Evolutionary conservation across 2,329 filamentous ascomycete species (phyloP).

Genomic region (Biscogniauxia sp.): DNA sequence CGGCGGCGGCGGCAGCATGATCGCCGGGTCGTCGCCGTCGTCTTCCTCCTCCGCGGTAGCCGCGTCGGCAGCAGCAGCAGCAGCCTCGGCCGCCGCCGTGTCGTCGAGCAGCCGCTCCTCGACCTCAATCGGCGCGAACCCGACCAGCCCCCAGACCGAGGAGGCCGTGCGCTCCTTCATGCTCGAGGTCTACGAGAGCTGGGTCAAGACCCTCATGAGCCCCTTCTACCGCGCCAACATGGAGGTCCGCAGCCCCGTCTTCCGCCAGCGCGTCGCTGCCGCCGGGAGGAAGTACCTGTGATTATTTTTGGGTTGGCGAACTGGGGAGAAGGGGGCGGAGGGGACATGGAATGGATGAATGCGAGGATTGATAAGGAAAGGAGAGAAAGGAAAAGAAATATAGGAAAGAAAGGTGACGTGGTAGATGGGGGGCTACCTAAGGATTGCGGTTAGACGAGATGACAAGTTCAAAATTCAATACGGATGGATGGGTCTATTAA

Average conservation of each 20-base stretch:
- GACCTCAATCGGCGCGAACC: slow-evolving; percentile 78
- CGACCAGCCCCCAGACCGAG: slow-evolving; percentile 84
- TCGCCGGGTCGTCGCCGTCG: no score
- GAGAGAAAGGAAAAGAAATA: no score
- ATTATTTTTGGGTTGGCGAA: slow-evolving; percentile 18
- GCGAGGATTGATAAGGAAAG: no score
- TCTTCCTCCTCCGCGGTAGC: not conserved
- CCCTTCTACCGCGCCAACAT: slow-evolving; percentile 89
- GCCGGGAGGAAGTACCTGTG: slow-evolving; percentile 91
- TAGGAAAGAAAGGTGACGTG: no score
- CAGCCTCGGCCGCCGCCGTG: no score
- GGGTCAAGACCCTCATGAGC: slow-evolving; percentile 96
- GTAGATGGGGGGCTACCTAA: no score
- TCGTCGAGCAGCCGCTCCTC: slow-evolving; percentile 35
- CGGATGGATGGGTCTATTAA: no score
- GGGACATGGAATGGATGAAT: not conserved
- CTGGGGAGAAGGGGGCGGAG: not conserved
- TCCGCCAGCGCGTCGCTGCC: slow-evolving; percentile 75
- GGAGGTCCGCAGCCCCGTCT: slow-evolving; percentile 83
- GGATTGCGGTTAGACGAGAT: no score
- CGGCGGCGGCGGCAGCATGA: slow-evolving; percentile 1
- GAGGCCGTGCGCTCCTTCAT: slow-evolving; percentile 96
- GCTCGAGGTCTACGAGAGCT: slow-evolving; percentile 91
- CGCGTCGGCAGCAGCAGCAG: slow-evolving; percentile 6
- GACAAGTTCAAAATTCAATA: no score